Base-by-base conservation (phyloP, 2,329 filamentous ascomycete species). In the Emergomyces pasteurianus region DNA sequence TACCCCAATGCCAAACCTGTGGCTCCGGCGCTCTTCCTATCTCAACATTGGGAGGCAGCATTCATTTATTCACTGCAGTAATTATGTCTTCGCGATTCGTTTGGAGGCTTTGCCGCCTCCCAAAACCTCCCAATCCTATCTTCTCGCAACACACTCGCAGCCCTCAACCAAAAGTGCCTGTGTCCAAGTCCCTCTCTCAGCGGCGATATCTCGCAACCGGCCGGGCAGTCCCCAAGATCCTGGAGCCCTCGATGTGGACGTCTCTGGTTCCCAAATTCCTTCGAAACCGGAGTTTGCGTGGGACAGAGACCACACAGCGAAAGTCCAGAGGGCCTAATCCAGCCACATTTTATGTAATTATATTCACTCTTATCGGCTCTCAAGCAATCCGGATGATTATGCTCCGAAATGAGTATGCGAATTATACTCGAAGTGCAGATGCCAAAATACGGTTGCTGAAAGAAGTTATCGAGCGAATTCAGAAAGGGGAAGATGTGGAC, bases 361-460 rank as follows among this genome's bases (percentile, higher is more conserved):
- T 92, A 64, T 91, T 91, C 69, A 79, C 91, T 47, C 81, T 97
- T 64, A 92, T 97, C 65, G 95, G 95, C 3, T 96, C 90, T 63
- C 95, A 96, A 80, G 89, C 92, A 16, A 96, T 99, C 67, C 89
- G 96, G 69, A 89, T 94, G 81, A 87, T 99, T 69, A 81, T 86
- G 42, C 73, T 97, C 68, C 87, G 86, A 68, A 89, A 88, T 67
- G 86, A 92, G 58, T 88, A 86, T 69, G 80, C 81, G 38, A 84
- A 86, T 10, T 92, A 88, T 67, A 84, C 81, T 69, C 84, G 92
- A 58, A 85, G 86, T 66, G 86, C 91, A 5, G 89, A 96, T 67
- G 85, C 89, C 7, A 87, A 89, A 70, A 88, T 99, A 64, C 82
- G 81, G 2, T 71, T 90, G 36, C 74, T 99, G 62, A 83, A 83